Evolutionary conservation across 1,139 yeast genomes (phyloP).

Genomic region (Scheffersomyces parashehatae): DNA sequence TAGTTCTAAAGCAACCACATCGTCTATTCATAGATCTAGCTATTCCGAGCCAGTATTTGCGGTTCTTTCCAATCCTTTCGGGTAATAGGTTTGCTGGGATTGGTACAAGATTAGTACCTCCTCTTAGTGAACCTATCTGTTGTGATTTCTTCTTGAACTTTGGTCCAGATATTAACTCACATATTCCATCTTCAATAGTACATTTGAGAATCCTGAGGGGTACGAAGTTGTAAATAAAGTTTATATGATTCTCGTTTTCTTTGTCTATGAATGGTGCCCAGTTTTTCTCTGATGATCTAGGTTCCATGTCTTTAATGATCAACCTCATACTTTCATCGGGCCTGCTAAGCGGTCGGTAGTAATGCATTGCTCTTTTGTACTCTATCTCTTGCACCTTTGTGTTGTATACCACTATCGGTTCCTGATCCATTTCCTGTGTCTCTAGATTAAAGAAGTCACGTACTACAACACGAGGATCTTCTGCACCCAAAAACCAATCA

Average conservation of each 20-base stretch:
- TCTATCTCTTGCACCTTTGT: conserved; percentile 6
- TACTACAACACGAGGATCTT: conserved; percentile 14
- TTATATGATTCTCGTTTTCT: conserved; percentile 5
- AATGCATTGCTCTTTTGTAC: conserved; percentile 13
- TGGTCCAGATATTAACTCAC: conserved; percentile 7
- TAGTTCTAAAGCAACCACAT: conserved; percentile 7
- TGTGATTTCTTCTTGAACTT: background rate
- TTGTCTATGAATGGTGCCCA: conserved; percentile 16
- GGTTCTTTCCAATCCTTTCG: background rate
- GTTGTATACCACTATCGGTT: conserved; percentile 13
- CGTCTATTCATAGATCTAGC: conserved; percentile 1
- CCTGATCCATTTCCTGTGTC: conserved; percentile 10
- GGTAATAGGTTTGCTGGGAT: background rate
- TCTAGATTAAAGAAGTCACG: conserved; percentile 6
- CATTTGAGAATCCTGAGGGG: conserved; percentile 19
- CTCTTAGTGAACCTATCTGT: conserved; percentile 16
- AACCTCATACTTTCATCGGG: conserved; percentile 1
- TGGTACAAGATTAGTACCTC: conserved; percentile 14
- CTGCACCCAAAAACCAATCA: conserved; percentile 11
- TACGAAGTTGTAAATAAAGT: conserved; percentile 19
- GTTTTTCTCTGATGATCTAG: conserved; percentile 14
- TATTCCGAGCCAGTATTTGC: conserved; percentile 2
- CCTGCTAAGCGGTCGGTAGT: conserved; percentile 10
- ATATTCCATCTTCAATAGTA: conserved; percentile 13
- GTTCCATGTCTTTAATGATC: conserved; percentile 1